Percentiles rank a stretch among this genome's conserved stretches.
These are phyloP conservation scores for Podila minutissima DNA, from an alignment of 192 early-diverging fungal genomes.

Conservation along the genomic window DNA sequence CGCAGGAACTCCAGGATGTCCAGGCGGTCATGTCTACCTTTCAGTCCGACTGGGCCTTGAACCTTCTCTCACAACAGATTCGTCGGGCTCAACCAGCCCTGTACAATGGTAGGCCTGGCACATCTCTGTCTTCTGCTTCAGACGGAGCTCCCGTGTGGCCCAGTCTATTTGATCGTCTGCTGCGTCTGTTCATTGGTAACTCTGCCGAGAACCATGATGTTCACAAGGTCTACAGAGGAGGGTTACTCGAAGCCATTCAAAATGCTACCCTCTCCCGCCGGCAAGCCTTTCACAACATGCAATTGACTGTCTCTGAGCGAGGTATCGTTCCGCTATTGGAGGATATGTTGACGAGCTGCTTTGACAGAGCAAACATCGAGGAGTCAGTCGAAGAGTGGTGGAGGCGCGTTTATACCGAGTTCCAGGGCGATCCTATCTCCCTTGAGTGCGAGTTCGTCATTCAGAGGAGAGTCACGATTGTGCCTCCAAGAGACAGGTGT, in stretches of 20 bases:
- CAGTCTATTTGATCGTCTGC: background rate
- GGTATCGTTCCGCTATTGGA: background rate
- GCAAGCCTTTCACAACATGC: slow-evolving; percentile 7
- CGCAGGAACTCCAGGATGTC: slow-evolving; percentile 10
- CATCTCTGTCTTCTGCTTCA: background rate
- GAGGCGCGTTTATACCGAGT: background rate
- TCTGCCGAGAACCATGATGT: slow-evolving; percentile 20
- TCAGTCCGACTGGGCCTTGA: slow-evolving; percentile 10
- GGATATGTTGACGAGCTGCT: slow-evolving; percentile 15
- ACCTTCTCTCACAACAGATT: background rate
- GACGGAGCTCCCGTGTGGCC: background rate
- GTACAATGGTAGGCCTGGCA: background rate
- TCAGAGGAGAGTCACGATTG: slow-evolving; percentile 3
- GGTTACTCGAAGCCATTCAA: slow-evolving; percentile 9
- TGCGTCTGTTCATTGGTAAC: slow-evolving; percentile 16
- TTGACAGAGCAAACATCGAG: slow-evolving; percentile 9
- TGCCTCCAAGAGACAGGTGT: background rate
- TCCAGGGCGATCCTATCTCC: slow-evolving; percentile 8
- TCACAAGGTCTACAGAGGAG: slow-evolving; percentile 12
- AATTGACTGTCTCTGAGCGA: slow-evolving; percentile 1
- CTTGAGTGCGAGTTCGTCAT: slow-evolving; percentile 14
- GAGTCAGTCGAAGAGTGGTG: slow-evolving; percentile 17
- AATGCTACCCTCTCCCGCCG: background rate
- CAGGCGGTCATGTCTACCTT: slow-evolving; percentile 1
- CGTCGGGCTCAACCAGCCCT: background rate